phyloP scores from a whole-genome alignment of 2,329 filamentous ascomycete genomes.

The Pseudogymnoascus sp. region DNA sequence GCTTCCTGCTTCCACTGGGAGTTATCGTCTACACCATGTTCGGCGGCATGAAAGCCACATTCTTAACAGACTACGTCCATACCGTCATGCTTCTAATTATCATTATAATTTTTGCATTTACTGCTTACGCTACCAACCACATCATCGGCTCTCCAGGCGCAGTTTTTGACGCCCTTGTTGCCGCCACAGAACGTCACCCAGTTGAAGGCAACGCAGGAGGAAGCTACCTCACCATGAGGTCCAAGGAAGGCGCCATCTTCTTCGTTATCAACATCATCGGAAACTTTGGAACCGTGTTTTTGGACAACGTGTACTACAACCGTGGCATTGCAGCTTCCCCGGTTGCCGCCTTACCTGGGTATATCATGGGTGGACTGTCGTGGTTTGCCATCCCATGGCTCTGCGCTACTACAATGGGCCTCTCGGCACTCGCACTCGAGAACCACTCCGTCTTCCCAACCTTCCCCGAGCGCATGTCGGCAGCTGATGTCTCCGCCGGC shows the following conservation, averaged over 20 bases:
- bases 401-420: slow-evolving; percentile 78
- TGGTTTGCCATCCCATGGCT: slow-evolving; percentile 96
- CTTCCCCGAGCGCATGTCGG: slow-evolving; percentile 61
- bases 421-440: slow-evolving; percentile 73
- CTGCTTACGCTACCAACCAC: slow-evolving; percentile 66
- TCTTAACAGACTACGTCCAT: slow-evolving; percentile 77
- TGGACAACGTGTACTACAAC: slow-evolving; percentile 86
- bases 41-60: slow-evolving; percentile 76
- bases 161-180: slow-evolving; percentile 69
- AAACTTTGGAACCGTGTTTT: slow-evolving; percentile 70
- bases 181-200: slow-evolving; percentile 60
- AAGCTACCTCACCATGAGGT: slow-evolving; percentile 80
- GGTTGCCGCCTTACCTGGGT: slow-evolving; percentile 78
- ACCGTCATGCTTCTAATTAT: slow-evolving; percentile 79
- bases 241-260: slow-evolving; percentile 73
- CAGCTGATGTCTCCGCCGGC: slow-evolving; percentile 70
- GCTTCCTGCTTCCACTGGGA: slow-evolving; percentile 72
- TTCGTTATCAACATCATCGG: slow-evolving; percentile 86
- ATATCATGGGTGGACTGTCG: slow-evolving; percentile 61
- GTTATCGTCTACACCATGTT: slow-evolving; percentile 73
- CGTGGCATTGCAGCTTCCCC: slow-evolving; percentile 86
- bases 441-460: slow-evolving; percentile 62
- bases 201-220: slow-evolving; percentile 72
- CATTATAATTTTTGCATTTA: slow-evolving; percentile 77
- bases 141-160: slow-evolving; percentile 64